A percentile compares a stretch with the other conserved stretches of the same genome.
phyloP scores from a whole-genome alignment of 2,329 filamentous ascomycete species.

The Daldinia sp. region DNA sequence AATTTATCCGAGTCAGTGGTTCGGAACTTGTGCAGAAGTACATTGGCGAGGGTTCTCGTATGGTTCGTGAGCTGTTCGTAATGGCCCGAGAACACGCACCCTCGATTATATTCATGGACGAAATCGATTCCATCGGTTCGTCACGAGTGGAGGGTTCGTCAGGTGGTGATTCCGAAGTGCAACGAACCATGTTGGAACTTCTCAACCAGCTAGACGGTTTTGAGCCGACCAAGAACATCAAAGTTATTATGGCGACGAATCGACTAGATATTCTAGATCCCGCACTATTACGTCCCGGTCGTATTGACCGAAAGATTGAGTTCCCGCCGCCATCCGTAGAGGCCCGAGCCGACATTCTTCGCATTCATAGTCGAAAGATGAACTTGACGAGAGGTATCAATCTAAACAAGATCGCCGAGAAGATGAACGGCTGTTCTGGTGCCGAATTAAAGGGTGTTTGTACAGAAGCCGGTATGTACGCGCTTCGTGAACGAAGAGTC shows the following conservation, averaged over 20 bases:
- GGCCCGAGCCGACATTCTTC: conserved; percentile 94
- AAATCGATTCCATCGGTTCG: conserved; percentile 98
- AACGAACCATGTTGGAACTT: conserved; percentile 97
- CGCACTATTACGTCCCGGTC: conserved; percentile 90
- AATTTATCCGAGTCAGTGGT: conserved; percentile 96
- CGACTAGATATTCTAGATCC: conserved; percentile 97
- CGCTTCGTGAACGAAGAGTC: conserved; percentile 90
- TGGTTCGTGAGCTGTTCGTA: conserved; percentile 98
- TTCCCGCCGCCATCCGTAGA: conserved; percentile 97
- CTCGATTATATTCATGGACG: conserved; percentile 99
- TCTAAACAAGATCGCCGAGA: conserved; percentile 97
- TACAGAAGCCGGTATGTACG: conserved; percentile 98
- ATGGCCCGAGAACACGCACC: conserved; percentile 99
- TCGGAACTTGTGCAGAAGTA: conserved; percentile 99
- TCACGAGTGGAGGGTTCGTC: conserved; percentile 95
- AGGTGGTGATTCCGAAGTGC: conserved; percentile 95
- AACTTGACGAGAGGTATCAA: conserved; percentile 98
- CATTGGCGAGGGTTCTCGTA: conserved; percentile 96
- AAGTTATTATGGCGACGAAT: conserved; percentile 99
- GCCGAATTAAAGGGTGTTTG: conserved; percentile 99
- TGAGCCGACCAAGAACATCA: conserved; percentile 99
- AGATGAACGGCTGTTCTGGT: conserved; percentile 99
- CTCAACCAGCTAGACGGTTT: conserved; percentile 99
- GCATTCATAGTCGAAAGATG: conserved; percentile 98
- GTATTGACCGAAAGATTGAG: conserved; percentile 98